phyloP scores from a whole-genome alignment of 2,329 filamentous ascomycete genomes.

The Falciphora oryzae region DNA sequence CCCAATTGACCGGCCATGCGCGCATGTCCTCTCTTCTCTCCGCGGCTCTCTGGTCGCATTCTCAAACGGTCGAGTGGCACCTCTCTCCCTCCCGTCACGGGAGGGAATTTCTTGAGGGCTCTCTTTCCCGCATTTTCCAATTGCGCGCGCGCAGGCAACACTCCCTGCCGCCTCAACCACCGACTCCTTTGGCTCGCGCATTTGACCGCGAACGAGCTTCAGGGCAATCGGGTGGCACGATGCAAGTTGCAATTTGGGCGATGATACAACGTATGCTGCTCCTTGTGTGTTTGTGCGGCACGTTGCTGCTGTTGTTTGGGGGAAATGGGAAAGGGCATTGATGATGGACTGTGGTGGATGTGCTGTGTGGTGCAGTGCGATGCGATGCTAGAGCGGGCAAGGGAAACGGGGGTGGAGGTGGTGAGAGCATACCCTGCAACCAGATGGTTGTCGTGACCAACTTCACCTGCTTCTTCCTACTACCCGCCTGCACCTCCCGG shows the following conservation, averaged over 20 bases:
- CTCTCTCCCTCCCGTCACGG: conserved; percentile 7
- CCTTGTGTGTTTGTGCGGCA: not conserved
- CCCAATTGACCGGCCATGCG: conserved; percentile 1
- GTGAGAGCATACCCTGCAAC: conserved; percentile 4
- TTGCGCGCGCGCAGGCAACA: conserved; percentile 4
- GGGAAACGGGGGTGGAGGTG: not conserved
- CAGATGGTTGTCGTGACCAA: not conserved
- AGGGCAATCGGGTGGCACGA: conserved; percentile 3
- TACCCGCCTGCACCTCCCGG: conserved; percentile 1
- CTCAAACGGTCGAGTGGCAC: not conserved
- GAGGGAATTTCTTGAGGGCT: conserved; percentile 7
- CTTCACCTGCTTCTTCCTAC: conserved; percentile 4
- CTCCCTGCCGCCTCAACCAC: not conserved
- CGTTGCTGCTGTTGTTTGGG: not conserved
- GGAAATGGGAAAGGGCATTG: not conserved
- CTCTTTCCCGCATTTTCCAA: conserved; percentile 4
- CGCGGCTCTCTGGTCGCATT: not conserved
- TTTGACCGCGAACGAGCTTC: conserved; percentile 6
- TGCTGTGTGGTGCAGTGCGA: not conserved
- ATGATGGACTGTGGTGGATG: not conserved
- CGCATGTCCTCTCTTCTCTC: not conserved
- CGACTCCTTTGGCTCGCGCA: not conserved
- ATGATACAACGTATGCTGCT: not conserved
- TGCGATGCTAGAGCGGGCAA: not conserved
- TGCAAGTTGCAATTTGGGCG: conserved; percentile 4